Percentiles rank a stretch among this genome's conserved stretches.
Conservation (phyloP, 805 yeast genomes). For the Lachancea dasiensis region DNA sequence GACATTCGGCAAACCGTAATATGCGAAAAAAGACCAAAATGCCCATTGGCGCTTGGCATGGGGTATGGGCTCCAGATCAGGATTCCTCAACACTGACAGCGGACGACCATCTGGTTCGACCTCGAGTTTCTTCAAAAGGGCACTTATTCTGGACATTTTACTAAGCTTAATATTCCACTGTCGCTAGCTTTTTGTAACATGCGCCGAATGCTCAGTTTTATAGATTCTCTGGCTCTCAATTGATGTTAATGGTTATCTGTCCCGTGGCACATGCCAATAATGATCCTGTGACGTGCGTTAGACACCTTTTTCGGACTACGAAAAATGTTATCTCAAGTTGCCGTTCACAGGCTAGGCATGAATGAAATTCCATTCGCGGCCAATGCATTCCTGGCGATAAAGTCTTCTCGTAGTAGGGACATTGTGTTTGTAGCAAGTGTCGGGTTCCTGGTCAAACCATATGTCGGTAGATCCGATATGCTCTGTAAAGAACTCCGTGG, state of each 20-base stretch:
- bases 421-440: constrained; percentile 29
- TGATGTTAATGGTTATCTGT: too few relatives aligned
- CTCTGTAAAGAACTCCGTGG: constrained; percentile 14
- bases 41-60: constrained; percentile 36
- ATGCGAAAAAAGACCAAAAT: constrained; percentile 29
- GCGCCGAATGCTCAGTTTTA: too few relatives aligned
- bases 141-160: too few relatives aligned
- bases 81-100: constrained; percentile 30
- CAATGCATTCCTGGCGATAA: constrained; percentile 23
- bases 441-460: constrained; percentile 28
- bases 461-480: constrained; percentile 22
- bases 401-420: constrained; percentile 27
- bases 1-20: constrained; percentile 35
- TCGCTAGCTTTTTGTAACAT: too few relatives aligned
- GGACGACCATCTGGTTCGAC: constrained; percentile 26
- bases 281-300: too few relatives aligned
- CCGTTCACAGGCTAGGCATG: neutral
- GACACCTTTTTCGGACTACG: neutral
- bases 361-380: constrained; percentile 29
- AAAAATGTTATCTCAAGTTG: neutral
- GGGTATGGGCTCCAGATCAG: constrained; percentile 38
- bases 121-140: constrained; percentile 17
- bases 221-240: too few relatives aligned
- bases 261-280: too few relatives aligned
- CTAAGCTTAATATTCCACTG: too few relatives aligned